Base-by-base conservation (phyloP, 176 grass and related monocot species). In the Musa beccarii region DNA sequence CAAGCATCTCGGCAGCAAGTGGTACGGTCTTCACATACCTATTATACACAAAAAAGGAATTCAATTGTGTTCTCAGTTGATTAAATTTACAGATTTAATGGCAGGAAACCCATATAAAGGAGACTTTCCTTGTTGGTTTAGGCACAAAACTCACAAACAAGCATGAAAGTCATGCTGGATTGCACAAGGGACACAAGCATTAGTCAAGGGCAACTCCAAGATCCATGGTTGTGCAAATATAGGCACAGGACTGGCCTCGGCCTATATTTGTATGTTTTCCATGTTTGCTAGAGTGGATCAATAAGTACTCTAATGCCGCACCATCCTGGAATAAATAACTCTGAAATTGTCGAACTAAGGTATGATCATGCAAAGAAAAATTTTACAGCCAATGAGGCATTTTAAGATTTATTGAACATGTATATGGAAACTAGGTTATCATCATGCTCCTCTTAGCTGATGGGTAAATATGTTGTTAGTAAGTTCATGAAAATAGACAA, bases 21-120 rank as follows among this genome's bases (percentile, higher is more conserved):
- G 88, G 90, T 20, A 93, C 90, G 65, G 87, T 90, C 80, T 91
- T 85, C 72, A 98, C 90, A 86, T 98, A 98, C 75, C 94, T 98
- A 82, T 81, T 51, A 7, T 68, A 65, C 14, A 74, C 29, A 52
- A 77, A 64, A 9, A 64, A 14, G 9, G 24, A 16, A 71, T 51
- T 51, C 19, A 71, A 51, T 22, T 2, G 28, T 24, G 12, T 24
- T 66, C 63, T 28, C 22, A 66, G 8, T 66, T 66, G 11, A 66
- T 63, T 63, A 17, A 15, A 69, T 16, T 1, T 69, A 13, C 15
- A 2, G 14, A 15, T 1, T 16, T 49, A 17, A 1, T 16, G 8
- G 8, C 19, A 68, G 11, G 9, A 17, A 68, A 43, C 34, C 4
- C 26, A 19, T 9, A 13, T 5, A 3, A 51, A 70, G 28, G 34